Evolutionary conservation across 306 rosid genomes (phyloP), one percentile per base, ranked within the genome.

Genomic region (Acacia crassicarpa): DNA sequence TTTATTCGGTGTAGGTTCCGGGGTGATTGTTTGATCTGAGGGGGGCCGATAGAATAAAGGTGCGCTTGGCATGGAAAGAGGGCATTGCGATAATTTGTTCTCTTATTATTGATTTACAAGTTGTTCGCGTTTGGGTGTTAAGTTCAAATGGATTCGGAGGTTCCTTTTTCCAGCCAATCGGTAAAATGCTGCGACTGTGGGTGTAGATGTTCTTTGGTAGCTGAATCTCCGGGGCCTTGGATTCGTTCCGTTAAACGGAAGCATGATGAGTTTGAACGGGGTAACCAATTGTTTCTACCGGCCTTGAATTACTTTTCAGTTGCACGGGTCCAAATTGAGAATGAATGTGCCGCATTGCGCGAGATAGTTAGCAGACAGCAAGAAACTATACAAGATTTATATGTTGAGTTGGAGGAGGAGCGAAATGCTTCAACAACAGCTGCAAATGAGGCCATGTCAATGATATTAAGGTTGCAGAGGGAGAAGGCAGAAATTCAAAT

Each of bases 401-500:
- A 89, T 72, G 84, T 84, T 6, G 99, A 96, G 62, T 87, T 96
- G 85, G 99, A 96, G 38, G 98, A 94, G 89, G 99, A 96, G 91
- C 91, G 99, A 45, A 96, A 90, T 85, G 94, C 99, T 46, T 83
- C 99, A 6, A 90, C 99, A 3, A 86, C 99, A 0, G 99, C 99
- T 23, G 98, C 99, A 0, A 96, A 88, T 19, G 99, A 96, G 92
- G 96, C 99, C n/a, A 96, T 96, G 99, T 90, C 97, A 0, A 96
- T 96, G 99, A 96, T 96, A 69, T 86, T 96, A 89, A 92, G 98
- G 91, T 80, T 96, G 89, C 99, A 96, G 83, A 85, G 98, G 88
- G 99, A 96, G 89, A 96, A 96, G 97, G 99, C 99, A 3, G 99
- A 96, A 82, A 70, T 91, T 75, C 99, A 93, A 83, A 91, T 96